Evolutionary conservation across 805 yeast species (phyloP), one percentile per base, ranked within the genome.

Genomic region (Candida hispaniensis): DNA sequence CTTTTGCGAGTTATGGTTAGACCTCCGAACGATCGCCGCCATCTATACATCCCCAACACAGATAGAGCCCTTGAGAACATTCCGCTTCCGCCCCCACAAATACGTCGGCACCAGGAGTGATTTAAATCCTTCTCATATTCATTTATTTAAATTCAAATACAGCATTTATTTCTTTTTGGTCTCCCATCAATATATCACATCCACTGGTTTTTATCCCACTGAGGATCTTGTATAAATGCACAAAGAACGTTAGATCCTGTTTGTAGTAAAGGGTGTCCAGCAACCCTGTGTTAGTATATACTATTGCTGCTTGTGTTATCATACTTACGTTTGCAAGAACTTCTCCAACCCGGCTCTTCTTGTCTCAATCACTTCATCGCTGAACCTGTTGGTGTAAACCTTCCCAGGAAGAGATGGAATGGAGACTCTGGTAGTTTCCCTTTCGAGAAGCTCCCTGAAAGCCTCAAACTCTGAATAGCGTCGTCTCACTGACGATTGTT

Each of bases 361-460:
- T 33, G 73, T 75, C 49, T 82, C 94, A 39, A 91, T 85, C 40
- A 78, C 75, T 26, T 79, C 75, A 41, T 81, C 91, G 41, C 74
- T 73, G 55, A 86, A 86, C 43, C 88, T 67, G 54, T 79, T 78
- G 41, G 69, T 72, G 38, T 73, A 60, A 22, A 80, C 77, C 54
- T 88, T 91, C n/a, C 93, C 94, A 0, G 98, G 98, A 29, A 88
- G 64, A 27, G 73, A 69, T 2, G 97, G 97, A 17, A 91, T 75
- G 20, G 79, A 68, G 11, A 91, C 94, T 29, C 82, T 63, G 3
- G 82, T 67, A 22, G 79, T 64, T 51, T 88, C 96, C 36, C 70
- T 67, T 46, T 79, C 81, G 26, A 88, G 59, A 20, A 79, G 68
- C 39, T 71, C 75, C 42, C 81, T 67, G 51, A 88, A 81, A 14